These are phyloP conservation scores for Tritrichomonas musculus DNA, from an alignment of 208 protist species.

Conservation along the genomic window DNA sequence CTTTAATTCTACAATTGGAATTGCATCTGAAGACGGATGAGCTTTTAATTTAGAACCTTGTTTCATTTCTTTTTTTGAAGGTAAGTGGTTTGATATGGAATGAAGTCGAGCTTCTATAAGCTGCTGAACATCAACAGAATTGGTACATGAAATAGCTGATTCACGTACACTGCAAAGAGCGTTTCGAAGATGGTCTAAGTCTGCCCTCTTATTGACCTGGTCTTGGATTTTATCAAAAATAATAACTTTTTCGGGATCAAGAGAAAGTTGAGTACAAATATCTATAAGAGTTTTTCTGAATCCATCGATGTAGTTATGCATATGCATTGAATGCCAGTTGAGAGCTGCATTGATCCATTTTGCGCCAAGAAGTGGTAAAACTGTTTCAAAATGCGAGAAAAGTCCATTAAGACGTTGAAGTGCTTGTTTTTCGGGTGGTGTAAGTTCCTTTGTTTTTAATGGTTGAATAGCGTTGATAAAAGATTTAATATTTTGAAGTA, in stretches of 20 bases:
- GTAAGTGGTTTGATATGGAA: background rate
- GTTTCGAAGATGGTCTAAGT: background rate
- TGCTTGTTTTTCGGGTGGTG: background rate
- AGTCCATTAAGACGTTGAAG: background rate
- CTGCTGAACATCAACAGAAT: slow-evolving; percentile 11
- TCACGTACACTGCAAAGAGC: background rate
- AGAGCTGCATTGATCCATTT: background rate
- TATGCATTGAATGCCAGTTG: background rate
- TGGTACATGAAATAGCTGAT: background rate
- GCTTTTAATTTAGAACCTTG: background rate
- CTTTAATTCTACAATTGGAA: background rate
- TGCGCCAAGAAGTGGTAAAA: background rate
- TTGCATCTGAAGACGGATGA: background rate
- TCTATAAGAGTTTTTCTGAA: background rate
- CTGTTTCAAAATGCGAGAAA: background rate
- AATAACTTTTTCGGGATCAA: background rate
- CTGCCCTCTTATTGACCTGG: background rate
- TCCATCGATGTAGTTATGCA: background rate
- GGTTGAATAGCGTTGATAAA: background rate
- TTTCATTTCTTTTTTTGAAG: background rate
- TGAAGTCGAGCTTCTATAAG: background rate
- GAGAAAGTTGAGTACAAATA: background rate
- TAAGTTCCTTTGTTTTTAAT: background rate
- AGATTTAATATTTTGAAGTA: background rate
- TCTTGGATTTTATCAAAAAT: background rate